These are phyloP conservation scores for Dendrostoma leiphaemia DNA, from an alignment of 2,329 filamentous ascomycete species.

Conservation along the genomic window DNA sequence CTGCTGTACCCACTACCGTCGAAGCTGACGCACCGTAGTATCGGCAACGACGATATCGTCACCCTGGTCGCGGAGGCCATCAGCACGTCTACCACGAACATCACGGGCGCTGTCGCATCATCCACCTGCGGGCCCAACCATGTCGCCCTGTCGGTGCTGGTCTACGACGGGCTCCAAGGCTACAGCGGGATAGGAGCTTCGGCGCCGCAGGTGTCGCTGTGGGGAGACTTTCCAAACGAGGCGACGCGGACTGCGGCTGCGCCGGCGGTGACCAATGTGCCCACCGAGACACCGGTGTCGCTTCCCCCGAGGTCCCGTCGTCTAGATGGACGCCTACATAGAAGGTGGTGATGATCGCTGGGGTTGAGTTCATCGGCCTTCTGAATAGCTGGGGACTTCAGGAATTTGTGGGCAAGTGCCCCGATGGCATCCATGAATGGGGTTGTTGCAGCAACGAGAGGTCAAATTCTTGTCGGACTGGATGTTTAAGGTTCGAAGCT, in stretches of 20 bases:
- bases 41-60: conserved; percentile 12
- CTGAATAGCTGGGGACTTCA: too few species aligned
- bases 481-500: too few species aligned
- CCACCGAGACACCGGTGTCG: not conserved
- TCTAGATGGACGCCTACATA: too few species aligned
- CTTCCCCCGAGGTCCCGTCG: too few species aligned
- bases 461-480: too few species aligned
- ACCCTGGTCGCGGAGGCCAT: not conserved
- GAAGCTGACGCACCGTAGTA: not conserved
- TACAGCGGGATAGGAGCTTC: not conserved
- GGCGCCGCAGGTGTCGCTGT: not conserved
- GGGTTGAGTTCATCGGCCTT: too few species aligned
- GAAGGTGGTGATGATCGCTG: too few species aligned
- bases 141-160: not conserved
- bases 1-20: too few species aligned
- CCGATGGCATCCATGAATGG: too few species aligned
- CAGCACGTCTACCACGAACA: not conserved
- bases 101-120: not conserved
- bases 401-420: too few species aligned
- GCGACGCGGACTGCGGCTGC: not conserved
- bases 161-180: conserved; percentile 11
- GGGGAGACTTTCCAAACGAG: not conserved
- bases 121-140: conserved; percentile 5
- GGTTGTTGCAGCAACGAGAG: too few species aligned
- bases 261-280: not conserved